A percentile compares a stretch with the other conserved stretches of the same genome.
Evolutionary conservation across 2,329 filamentous ascomycete genomes (phyloP).

Genomic region (Lachnellula subtilissima): DNA sequence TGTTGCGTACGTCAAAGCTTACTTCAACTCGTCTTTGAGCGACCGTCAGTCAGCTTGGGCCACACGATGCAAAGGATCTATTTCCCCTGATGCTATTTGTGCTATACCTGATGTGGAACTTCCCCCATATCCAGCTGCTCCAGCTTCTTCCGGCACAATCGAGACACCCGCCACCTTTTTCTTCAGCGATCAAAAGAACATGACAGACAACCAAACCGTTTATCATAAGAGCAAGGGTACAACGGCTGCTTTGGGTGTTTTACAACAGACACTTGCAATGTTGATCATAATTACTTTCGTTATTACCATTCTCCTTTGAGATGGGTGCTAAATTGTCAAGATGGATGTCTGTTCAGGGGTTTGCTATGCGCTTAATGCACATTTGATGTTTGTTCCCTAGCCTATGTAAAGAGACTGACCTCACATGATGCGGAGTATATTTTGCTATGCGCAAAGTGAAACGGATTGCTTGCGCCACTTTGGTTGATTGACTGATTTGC

Average conservation of each 20-base stretch:
- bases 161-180: slow-evolving; percentile 39
- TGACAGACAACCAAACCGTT: slow-evolving; percentile 45
- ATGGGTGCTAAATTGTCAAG: background rate
- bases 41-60: slow-evolving; percentile 34
- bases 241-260: background rate
- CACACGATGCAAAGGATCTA: slow-evolving; percentile 38
- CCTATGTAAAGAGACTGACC: background rate
- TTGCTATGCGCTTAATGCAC: background rate
- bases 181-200: slow-evolving; percentile 43
- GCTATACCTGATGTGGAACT: slow-evolving; percentile 44
- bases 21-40: slow-evolving; percentile 65
- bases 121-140: slow-evolving; percentile 26
- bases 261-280: background rate
- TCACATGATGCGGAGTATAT: background rate
- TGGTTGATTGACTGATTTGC: background rate
- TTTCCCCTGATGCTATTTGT: slow-evolving; percentile 40
- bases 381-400: background rate
- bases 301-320: background rate
- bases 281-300: background rate
- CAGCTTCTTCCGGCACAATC: slow-evolving; percentile 20
- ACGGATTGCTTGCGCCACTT: background rate
- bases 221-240: slow-evolving; percentile 24
- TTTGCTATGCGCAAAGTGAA: background rate
- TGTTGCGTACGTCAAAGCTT: slow-evolving; percentile 68
- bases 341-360: background rate